Evolutionary conservation across 2,329 filamentous ascomycete genomes (phyloP), one percentile per base, ranked within the genome.

Genomic region (Stromatinia cepivora): DNA sequence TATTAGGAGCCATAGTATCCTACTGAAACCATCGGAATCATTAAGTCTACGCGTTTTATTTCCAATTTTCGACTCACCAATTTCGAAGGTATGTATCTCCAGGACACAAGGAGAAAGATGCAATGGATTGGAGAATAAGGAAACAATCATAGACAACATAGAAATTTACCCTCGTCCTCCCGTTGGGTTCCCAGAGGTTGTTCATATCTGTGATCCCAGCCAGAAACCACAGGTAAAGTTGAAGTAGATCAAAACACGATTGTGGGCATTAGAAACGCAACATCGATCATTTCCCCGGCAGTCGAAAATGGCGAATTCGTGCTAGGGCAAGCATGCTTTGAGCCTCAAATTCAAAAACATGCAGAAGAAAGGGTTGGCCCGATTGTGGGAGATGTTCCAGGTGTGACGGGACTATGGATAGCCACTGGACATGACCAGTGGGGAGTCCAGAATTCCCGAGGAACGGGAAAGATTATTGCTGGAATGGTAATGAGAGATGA

Each of bases 261-360:
- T 36, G 25, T 5, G n/a, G 28, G 25, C 9, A 57, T 58, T n/a
- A 17, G 20, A 58, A 20, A 20, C 10, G 63, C 52, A 22, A 8
- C 42, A 46, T 57, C 53, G 9, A 31, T 10, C 31, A 39, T 66
- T 25, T 57, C 53, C 5, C 28, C 42, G 28, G 36, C 28, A 22
- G 59, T 48, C 22, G n/a, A 39, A 25, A 46, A 46, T 25, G 39
- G 53, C 10, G 22, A 58, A 36, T 58, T 58, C n/a, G 10, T 59
- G 11, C 53, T 58, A 42, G 50, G 39, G 4, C 28, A 66, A 66
- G 64, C 64, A 57, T 66, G 64, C 52, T 58, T 34, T 28, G 46
- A 42, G 42, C 64, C 64, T 22, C 53, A 66, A 11, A 58, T 66
- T 46, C 42, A 22, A 54, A 54, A 66, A 46, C 64, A 66, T 58